Conservation (phyloP, 1,139 yeast genomes). For the Yamadazyma buinensis region DNA sequence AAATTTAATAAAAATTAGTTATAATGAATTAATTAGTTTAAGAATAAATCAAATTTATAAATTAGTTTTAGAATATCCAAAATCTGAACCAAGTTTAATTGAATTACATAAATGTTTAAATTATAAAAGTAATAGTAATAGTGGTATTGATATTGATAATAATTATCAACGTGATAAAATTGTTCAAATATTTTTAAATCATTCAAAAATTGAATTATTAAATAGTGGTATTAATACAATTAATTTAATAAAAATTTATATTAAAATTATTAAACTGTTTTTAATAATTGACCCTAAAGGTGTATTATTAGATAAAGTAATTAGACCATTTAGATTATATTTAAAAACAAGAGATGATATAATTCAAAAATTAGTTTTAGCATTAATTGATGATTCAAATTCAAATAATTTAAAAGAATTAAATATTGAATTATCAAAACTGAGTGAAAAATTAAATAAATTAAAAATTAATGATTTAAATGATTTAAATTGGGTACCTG, state of each 20-base stretch:
- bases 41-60: slow-evolving; percentile 65
- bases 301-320: slow-evolving; percentile 71
- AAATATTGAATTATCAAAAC: slow-evolving; percentile 46
- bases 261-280: slow-evolving; percentile 70
- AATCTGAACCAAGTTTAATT: slow-evolving; percentile 52
- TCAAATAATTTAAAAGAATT: slow-evolving; percentile 45
- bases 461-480: slow-evolving; percentile 31
- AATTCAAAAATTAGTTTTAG: slow-evolving; percentile 64
- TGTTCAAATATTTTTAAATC: slow-evolving; percentile 51
- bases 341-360: slow-evolving; percentile 74
- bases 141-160: slow-evolving; percentile 14
- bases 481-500: slow-evolving; percentile 76
- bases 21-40: slow-evolving; percentile 44
- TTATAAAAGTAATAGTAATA: slow-evolving; percentile 11
- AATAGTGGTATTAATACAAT: slow-evolving; percentile 84
- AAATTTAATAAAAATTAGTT: slow-evolving; percentile 37
- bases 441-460: slow-evolving; percentile 9
- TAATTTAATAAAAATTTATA: slow-evolving; percentile 67
- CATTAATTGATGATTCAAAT: slow-evolving; percentile 55
- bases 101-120: slow-evolving; percentile 57
- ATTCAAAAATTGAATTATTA: slow-evolving; percentile 51
- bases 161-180: slow-evolving; percentile 44
- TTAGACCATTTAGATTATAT: slow-evolving; percentile 66
- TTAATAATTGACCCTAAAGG: slow-evolving; percentile 84
- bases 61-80: slow-evolving; percentile 58